These are phyloP conservation scores for Fraxinus sp. DNA, from an alignment of 305 asterid species.

Conservation along the genomic window DNA sequence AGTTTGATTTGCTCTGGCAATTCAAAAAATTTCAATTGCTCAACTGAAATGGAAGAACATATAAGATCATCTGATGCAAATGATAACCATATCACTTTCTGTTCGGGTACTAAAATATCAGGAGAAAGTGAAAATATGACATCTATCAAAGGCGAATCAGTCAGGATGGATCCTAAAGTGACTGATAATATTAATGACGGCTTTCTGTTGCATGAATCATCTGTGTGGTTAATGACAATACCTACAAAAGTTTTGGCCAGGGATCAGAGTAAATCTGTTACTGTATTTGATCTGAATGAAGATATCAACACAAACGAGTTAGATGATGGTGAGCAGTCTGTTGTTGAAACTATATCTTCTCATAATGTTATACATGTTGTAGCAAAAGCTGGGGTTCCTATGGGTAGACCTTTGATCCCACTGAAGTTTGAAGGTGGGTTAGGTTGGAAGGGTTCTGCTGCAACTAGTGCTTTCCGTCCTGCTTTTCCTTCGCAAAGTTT, in stretches of 20 bases:
- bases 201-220: conserved; percentile 19
- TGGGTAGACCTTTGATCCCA: conserved; percentile 37
- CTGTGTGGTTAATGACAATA: conserved; percentile 19
- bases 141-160: conserved; percentile 3
- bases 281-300: conserved; percentile 57
- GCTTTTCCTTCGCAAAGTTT: conserved; percentile 24
- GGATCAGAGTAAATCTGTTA: conserved; percentile 21
- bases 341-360: conserved; percentile 28
- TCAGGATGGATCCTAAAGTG: conserved; percentile 9
- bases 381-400: conserved; percentile 48
- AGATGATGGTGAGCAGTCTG: conserved; percentile 30
- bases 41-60: conserved; percentile 18
- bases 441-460: conserved; percentile 52
- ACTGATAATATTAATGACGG: conserved; percentile 1
- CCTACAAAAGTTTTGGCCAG: conserved; percentile 10
- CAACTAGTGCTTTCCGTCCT: conserved; percentile 57
- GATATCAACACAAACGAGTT: conserved; percentile 32
- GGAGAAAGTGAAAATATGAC: conserved; percentile 16
- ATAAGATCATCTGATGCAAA: conserved; percentile 8
- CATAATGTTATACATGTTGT: conserved; percentile 43
- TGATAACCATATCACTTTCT: conserved; percentile 15
- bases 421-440: conserved; percentile 47
- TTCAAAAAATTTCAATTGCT: conserved; percentile 23
- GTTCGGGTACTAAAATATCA: conserved; percentile 21
- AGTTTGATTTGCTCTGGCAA: conserved; percentile 22